phyloP scores from a whole-genome alignment of 108 stramenopile genomes.

The Stephanodiscus triporus region DNA sequence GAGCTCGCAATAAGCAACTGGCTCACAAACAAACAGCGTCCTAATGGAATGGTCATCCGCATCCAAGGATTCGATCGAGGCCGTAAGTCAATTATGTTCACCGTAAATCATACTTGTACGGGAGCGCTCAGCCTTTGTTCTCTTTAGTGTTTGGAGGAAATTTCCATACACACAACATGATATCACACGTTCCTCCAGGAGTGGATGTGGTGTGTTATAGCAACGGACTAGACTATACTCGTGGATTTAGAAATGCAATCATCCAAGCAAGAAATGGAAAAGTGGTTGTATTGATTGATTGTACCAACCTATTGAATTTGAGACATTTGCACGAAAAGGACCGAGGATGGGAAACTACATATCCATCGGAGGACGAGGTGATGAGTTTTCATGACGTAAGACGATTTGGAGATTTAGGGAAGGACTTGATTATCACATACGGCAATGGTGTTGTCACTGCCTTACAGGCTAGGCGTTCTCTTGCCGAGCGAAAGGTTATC shows the following conservation, averaged over 20 bases:
- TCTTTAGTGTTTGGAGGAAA: constrained; percentile 41
- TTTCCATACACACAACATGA: constrained; percentile 88
- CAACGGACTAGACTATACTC: constrained; percentile 81
- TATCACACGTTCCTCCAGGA: constrained; percentile 80
- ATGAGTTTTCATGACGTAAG: constrained; percentile 69
- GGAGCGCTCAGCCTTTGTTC: neutral
- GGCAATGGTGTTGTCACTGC: constrained; percentile 87
- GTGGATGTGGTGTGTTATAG: constrained; percentile 88
- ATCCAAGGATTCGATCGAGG: constrained; percentile 90
- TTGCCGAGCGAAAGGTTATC: constrained; percentile 42
- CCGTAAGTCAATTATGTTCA: neutral
- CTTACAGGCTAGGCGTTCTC: constrained; percentile 58
- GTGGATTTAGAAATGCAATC: constrained; percentile 83
- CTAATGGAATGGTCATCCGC: constrained; percentile 80
- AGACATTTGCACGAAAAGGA: constrained; percentile 73
- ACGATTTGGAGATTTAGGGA: constrained; percentile 48
- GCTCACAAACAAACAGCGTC: constrained; percentile 59
- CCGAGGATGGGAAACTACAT: constrained; percentile 68
- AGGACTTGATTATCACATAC: constrained; percentile 72
- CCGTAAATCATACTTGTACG: neutral
- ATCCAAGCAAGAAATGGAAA: constrained; percentile 69
- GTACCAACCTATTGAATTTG: constrained; percentile 78
- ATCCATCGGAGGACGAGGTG: constrained; percentile 54
- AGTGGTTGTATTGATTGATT: constrained; percentile 79
- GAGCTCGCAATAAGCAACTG: constrained; percentile 82